Percentiles rank a stretch among this genome's conserved stretches.
phyloP scores from a whole-genome alignment of 2,329 filamentous ascomycete species.

The Tympanopsis confertula region DNA sequence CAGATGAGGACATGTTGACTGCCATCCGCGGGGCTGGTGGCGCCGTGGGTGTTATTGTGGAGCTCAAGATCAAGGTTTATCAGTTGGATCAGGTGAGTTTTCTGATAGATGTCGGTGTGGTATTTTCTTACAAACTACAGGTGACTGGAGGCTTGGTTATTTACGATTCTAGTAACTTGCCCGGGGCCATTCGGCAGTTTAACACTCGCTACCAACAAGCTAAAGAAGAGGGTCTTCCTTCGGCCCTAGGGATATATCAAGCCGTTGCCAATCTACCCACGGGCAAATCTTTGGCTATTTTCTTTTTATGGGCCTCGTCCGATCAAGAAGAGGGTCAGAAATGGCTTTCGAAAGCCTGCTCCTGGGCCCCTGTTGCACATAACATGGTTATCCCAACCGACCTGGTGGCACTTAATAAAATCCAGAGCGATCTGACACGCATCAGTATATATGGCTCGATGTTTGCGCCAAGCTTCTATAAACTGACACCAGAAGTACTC shows the following conservation, averaged over 20 bases:
- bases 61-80: slow-evolving; percentile 13
- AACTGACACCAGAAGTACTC: not conserved
- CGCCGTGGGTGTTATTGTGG: slow-evolving; percentile 13
- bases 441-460: not conserved
- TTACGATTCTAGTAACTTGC: not conserved
- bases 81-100: not conserved
- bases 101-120: not conserved
- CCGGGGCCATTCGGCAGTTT: not conserved
- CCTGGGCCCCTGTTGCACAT: not conserved
- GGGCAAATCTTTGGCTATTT: not conserved
- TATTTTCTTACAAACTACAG: not conserved
- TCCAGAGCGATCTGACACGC: not conserved
- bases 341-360: not conserved
- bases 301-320: not conserved
- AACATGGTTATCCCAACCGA: not conserved
- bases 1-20: slow-evolving; percentile 13
- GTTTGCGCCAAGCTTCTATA: not conserved
- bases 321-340: not conserved
- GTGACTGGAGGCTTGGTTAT: not conserved
- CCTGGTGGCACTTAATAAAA: not conserved
- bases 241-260: not conserved
- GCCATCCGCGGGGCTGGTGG: slow-evolving; percentile 14
- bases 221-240: not conserved
- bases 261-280: not conserved
- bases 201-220: not conserved